phyloP scores from a whole-genome alignment of 2,329 filamentous ascomycete species.

The Raffaelea ambrosiae region DNA sequence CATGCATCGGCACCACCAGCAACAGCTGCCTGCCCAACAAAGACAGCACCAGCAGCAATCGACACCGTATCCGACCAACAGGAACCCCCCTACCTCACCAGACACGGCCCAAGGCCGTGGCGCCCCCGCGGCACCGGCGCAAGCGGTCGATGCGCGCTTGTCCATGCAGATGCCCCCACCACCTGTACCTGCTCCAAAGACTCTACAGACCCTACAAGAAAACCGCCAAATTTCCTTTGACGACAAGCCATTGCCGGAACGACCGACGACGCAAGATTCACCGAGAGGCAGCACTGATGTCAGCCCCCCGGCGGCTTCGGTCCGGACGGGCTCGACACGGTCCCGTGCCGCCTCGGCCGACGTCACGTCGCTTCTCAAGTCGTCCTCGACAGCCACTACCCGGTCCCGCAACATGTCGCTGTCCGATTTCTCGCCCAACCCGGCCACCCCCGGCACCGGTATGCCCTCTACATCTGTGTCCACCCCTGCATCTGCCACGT shows the following conservation, averaged over 20 bases:
- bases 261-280: conserved; percentile 24
- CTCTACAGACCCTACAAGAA: conserved; percentile 11
- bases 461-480: conserved; percentile 4
- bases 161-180: background rate
- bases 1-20: background rate
- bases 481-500: conserved; percentile 19
- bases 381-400: conserved; percentile 27
- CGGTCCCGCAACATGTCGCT: conserved; percentile 45
- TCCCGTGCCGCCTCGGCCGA: conserved; percentile 24
- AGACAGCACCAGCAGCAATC: background rate
- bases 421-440: conserved; percentile 37
- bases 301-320: conserved; percentile 17
- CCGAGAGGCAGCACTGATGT: conserved; percentile 22
- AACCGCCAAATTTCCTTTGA: conserved; percentile 13
- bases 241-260: conserved; percentile 15
- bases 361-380: conserved; percentile 14
- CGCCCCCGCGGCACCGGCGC: background rate
- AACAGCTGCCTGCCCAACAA: background rate
- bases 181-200: background rate
- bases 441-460: conserved; percentile 28
- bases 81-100: conserved; percentile 4
- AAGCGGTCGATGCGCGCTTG: background rate
- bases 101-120: conserved; percentile 4
- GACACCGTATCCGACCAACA: conserved; percentile 2
- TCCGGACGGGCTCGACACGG: conserved; percentile 22